Conservation (phyloP, 208 protist genomes). For the Leptomonas seymouri region DNA sequence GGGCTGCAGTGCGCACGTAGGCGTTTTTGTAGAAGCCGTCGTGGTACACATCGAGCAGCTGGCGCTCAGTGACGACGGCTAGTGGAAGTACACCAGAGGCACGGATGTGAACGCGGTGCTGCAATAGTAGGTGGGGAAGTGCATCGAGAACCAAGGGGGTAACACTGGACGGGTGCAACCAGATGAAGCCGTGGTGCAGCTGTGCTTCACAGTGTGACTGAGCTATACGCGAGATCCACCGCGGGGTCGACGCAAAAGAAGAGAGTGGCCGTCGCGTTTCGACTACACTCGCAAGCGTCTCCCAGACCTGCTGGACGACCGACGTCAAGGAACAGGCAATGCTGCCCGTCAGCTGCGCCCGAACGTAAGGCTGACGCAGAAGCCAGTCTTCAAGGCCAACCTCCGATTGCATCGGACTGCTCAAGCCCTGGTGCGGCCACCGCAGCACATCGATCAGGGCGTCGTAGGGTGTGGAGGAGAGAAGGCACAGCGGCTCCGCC, state of each 20-base stretch:
- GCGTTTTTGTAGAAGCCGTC: conserved; percentile 74
- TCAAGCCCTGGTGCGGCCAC: conserved; percentile 14
- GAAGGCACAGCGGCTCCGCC: conserved; percentile 23
- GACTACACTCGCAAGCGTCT: conserved; percentile 5
- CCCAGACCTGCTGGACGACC: conserved; percentile 27
- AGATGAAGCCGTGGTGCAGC: conserved; percentile 81
- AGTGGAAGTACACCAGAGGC: conserved; percentile 51
- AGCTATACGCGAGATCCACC: conserved; percentile 23
- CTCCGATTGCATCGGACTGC: conserved; percentile 15
- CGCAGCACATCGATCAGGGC: conserved; percentile 29
- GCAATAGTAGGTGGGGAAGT: conserved; percentile 46
- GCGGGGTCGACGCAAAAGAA: neutral
- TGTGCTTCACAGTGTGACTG: conserved; percentile 24
- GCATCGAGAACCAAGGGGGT: conserved; percentile 44
- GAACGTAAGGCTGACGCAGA: conserved; percentile 17
- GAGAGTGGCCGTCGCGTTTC: neutral
- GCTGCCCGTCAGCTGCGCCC: conserved; percentile 9
- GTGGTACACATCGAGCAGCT: conserved; percentile 66
- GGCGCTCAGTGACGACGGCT: conserved; percentile 39
- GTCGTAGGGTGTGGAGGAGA: conserved; percentile 25
- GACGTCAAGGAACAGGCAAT: conserved; percentile 7
- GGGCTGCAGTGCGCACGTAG: conserved; percentile 38
- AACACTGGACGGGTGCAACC: conserved; percentile 74
- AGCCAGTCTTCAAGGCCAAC: conserved; percentile 37
- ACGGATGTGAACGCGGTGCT: conserved; percentile 50